phyloP scores from a whole-genome alignment of 1,139 yeast species.

The Hemisphaericaspora xylanilytica region DNA sequence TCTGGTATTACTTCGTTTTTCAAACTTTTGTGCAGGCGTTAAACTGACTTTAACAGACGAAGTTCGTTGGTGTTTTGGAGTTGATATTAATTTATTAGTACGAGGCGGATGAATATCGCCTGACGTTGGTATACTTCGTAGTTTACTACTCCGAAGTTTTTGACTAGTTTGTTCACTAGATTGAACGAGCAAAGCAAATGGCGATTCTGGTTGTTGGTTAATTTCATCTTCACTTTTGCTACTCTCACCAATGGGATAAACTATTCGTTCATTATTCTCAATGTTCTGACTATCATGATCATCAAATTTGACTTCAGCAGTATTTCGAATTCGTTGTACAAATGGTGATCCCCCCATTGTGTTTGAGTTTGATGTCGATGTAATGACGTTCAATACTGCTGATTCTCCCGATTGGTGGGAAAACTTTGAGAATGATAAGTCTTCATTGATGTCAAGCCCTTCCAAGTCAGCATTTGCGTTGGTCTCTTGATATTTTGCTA shows the following conservation, averaged over 20 bases:
- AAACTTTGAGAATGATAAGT: constrained; percentile 39
- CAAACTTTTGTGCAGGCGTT: constrained; percentile 54
- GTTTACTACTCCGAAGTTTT: constrained; percentile 5
- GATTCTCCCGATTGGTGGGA: constrained; percentile 32
- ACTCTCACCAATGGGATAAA: constrained; percentile 1
- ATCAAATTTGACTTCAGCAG: constrained; percentile 12
- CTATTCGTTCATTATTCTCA: not conserved
- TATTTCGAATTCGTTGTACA: constrained; percentile 23
- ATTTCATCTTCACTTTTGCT: constrained; percentile 6
- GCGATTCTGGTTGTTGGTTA: constrained; percentile 5
- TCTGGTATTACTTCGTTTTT: constrained; percentile 38
- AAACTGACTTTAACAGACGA: constrained; percentile 45
- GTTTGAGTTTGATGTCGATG: not conserved
- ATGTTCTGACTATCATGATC: no score
- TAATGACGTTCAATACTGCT: constrained; percentile 1
- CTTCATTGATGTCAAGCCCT: constrained; percentile 24
- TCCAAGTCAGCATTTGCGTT: constrained; percentile 15
- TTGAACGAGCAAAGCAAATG: no score
- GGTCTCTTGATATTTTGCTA: constrained; percentile 18
- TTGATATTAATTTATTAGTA: constrained; percentile 9
- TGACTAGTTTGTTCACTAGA: not conserved
- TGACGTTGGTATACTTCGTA: constrained; percentile 4
- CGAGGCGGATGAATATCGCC: constrained; percentile 6
- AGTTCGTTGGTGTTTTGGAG: constrained; percentile 25
- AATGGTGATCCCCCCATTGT: constrained; percentile 27